Conservation (phyloP, 2,329 filamentous ascomycete species). For the Claviceps pusilla region DNA sequence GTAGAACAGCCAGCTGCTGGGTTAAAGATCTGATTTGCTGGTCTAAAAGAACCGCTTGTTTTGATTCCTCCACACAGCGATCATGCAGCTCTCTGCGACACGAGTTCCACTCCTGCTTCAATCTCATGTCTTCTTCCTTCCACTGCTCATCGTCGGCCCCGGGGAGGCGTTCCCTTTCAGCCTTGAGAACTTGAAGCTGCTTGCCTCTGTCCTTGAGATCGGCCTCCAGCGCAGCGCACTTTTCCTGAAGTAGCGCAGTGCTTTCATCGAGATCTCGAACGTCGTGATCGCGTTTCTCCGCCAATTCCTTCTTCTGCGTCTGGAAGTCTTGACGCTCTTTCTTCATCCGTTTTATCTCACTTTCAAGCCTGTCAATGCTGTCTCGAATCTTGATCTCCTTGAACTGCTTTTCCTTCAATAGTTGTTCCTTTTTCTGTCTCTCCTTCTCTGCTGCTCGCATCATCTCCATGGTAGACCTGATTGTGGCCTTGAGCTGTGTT, state of each 20-base stretch:
- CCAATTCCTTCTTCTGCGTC: slow-evolving; percentile 35
- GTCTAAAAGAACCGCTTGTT: slow-evolving; percentile 31
- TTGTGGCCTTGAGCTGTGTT: slow-evolving; percentile 65
- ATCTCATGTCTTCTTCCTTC: slow-evolving; percentile 34
- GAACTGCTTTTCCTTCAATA: slow-evolving; percentile 51
- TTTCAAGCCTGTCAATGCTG: slow-evolving; percentile 53
- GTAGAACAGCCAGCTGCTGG: slow-evolving; percentile 30
- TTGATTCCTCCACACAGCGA: slow-evolving; percentile 31
- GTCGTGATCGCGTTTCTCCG: slow-evolving; percentile 36
- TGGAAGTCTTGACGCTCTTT: slow-evolving; percentile 39
- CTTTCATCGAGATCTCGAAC: slow-evolving; percentile 37
- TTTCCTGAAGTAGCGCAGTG: slow-evolving; percentile 48
- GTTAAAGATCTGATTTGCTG: slow-evolving; percentile 29
- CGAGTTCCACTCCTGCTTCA: slow-evolving; percentile 41
- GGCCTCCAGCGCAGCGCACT: slow-evolving; percentile 50
- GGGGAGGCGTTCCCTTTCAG: slow-evolving; percentile 48
- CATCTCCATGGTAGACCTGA: slow-evolving; percentile 63
- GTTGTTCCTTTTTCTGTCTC: slow-evolving; percentile 61
- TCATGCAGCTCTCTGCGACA: slow-evolving; percentile 38
- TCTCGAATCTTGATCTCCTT: slow-evolving; percentile 57
- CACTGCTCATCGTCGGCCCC: slow-evolving; percentile 46
- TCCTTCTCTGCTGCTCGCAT: slow-evolving; percentile 71
- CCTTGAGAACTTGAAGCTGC: slow-evolving; percentile 60
- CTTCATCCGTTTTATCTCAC: slow-evolving; percentile 45
- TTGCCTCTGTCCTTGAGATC: slow-evolving; percentile 53